phyloP scores from a whole-genome alignment of 768 basidiomycete genomes.

The Leccinellum rugosiceps region DNA sequence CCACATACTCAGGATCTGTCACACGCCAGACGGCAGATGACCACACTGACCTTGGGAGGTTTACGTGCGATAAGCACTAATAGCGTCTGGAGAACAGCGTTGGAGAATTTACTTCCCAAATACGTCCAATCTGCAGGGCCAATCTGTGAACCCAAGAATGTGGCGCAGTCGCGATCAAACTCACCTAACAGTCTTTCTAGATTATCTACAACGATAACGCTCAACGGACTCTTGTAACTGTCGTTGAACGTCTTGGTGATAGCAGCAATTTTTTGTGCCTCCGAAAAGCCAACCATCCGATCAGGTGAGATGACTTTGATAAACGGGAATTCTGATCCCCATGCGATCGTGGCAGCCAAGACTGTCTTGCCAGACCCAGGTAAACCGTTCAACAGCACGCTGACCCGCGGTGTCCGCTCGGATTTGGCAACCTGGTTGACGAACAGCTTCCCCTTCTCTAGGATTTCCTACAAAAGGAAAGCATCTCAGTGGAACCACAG shows the following conservation, averaged over 20 bases:
- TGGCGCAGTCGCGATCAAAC: conserved; percentile 20
- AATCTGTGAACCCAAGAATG: conserved; percentile 2
- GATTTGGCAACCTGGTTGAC: conserved; percentile 94
- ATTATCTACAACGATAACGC: conserved; percentile 93
- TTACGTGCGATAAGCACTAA: conserved; percentile 83
- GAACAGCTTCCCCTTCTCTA: conserved; percentile 82
- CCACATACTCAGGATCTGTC: conserved; percentile 9
- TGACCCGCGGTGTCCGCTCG: conserved; percentile 88
- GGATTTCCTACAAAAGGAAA: conserved; percentile 57
- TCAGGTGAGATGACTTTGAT: conserved; percentile 97
- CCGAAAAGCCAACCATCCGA: conserved; percentile 95
- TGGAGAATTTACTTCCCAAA: conserved; percentile 95
- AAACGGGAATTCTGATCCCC: conserved; percentile 93
- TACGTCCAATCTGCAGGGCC: conserved; percentile 81
- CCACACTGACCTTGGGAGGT: conserved; percentile 79
- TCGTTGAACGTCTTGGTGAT: conserved; percentile 93
- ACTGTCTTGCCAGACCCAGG: conserved; percentile 95
- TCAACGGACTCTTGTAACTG: conserved; percentile 95
- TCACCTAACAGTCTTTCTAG: conserved; percentile 88
- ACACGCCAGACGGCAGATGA: background rate
- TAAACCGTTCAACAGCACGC: conserved; percentile 83
- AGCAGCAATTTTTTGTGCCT: conserved; percentile 84
- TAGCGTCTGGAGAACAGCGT: conserved; percentile 85
- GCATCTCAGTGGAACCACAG: conserved; percentile 5
- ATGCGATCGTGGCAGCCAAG: conserved; percentile 89